Evolutionary conservation across 2,329 filamentous ascomycete species (phyloP).

Genomic region (Cercospora zeae-maydis): DNA sequence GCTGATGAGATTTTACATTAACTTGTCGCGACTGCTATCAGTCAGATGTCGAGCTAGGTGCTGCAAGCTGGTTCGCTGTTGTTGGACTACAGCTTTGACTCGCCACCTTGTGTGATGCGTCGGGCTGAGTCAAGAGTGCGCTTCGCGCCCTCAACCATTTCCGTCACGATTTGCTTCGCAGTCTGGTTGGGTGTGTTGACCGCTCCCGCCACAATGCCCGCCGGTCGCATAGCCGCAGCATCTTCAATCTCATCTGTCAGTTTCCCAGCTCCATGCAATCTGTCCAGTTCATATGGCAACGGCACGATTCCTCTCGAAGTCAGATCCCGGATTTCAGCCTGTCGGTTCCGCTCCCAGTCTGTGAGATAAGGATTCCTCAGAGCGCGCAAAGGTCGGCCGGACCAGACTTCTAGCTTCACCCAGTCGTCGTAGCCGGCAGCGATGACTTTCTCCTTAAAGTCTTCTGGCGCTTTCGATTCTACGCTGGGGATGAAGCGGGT

Average conservation of each 20-base stretch:
- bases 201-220: slow-evolving; percentile 20
- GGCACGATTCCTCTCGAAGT: slow-evolving; percentile 84
- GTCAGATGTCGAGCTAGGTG: not conserved
- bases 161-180: slow-evolving; percentile 20
- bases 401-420: slow-evolving; percentile 94
- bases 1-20: not conserved
- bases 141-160: slow-evolving; percentile 14
- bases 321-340: slow-evolving; percentile 83
- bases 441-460: slow-evolving; percentile 52
- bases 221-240: slow-evolving; percentile 38
- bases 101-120: not conserved
- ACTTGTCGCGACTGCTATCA: not conserved
- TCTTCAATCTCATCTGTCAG: slow-evolving; percentile 26
- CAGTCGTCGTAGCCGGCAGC: slow-evolving; percentile 92
- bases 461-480: slow-evolving; percentile 19
- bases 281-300: slow-evolving; percentile 89
- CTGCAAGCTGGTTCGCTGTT: too few species aligned
- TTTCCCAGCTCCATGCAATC: slow-evolving; percentile 47
- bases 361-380: slow-evolving; percentile 87
- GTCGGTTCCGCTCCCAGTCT: slow-evolving; percentile 91
- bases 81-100: not conserved
- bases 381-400: slow-evolving; percentile 85
- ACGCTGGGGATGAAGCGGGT: slow-evolving; percentile 90
- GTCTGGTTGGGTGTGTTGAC: slow-evolving; percentile 23
- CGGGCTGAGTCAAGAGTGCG: slow-evolving; percentile 5